These are phyloP conservation scores for Jatropha curcas DNA, from an alignment of 345 rosid genomes.

Conservation along the genomic window DNA sequence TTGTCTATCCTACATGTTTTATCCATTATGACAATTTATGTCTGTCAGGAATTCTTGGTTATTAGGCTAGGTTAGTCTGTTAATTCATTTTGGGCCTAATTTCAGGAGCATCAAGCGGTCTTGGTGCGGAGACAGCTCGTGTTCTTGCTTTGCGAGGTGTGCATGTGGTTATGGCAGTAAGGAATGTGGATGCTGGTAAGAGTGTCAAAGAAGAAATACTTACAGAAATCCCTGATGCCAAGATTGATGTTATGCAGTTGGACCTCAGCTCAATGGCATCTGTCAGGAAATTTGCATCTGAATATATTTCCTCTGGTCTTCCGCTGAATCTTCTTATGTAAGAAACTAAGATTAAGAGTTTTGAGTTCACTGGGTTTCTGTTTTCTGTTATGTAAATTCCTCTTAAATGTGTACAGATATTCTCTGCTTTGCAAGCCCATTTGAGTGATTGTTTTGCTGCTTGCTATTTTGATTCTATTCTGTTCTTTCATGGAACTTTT, in stretches of 20 bases:
- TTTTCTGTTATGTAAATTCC: not conserved
- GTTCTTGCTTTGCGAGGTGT: constrained; percentile 36
- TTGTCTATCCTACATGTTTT: too few relatives aligned
- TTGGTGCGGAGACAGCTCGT: constrained; percentile 41
- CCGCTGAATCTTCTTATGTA: constrained; percentile 47
- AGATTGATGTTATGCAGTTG: constrained; percentile 39
- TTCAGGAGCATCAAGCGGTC: constrained; percentile 47
- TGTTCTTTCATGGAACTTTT: not conserved
- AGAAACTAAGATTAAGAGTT: constrained; percentile 4
- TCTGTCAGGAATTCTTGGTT: not conserved
- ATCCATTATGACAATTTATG: not conserved
- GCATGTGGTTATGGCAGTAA: constrained; percentile 33
- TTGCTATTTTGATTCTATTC: not conserved
- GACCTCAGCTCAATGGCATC: constrained; percentile 48
- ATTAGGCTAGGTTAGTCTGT: not conserved
- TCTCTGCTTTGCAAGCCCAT: not conserved
- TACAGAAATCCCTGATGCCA: constrained; percentile 23
- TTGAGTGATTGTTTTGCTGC: not conserved
- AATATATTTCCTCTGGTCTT: constrained; percentile 31
- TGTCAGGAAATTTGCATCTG: constrained; percentile 37
- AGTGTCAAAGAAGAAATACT: constrained; percentile 36
- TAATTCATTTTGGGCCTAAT: not conserved
- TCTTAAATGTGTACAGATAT: not conserved
- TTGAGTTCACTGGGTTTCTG: not conserved
- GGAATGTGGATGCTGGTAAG: constrained; percentile 38